Evolutionary conservation across 768 basidiomycete species (phyloP).

Genomic region (Termitomyces sp.): DNA sequence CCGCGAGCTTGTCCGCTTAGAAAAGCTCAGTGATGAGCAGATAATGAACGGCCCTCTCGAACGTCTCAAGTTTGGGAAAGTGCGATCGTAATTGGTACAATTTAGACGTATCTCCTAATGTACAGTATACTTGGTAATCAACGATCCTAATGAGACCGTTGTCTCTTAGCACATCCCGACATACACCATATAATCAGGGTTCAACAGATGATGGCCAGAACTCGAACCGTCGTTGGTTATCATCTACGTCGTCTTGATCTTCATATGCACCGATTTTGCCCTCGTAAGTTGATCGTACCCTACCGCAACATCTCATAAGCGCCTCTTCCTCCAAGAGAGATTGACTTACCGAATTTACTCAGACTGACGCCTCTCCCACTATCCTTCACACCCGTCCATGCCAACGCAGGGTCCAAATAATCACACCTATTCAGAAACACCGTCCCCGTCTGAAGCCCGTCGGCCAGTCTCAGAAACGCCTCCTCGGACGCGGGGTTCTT

Average conservation of each 20-base stretch:
- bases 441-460: slow-evolving; percentile 81
- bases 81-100: slow-evolving; percentile 12
- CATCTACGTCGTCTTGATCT: slow-evolving; percentile 48
- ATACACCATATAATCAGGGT: not conserved
- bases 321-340: not conserved
- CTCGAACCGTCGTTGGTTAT: not conserved
- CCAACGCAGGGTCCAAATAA: slow-evolving; percentile 85
- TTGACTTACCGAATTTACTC: slow-evolving; percentile 73
- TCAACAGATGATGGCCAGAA: not conserved
- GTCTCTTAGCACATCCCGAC: not conserved
- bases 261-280: slow-evolving; percentile 80
- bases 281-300: slow-evolving; percentile 85
- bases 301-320: slow-evolving; percentile 18
- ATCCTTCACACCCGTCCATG: slow-evolving; percentile 94
- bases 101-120: not conserved
- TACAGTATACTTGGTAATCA: not conserved
- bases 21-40: slow-evolving; percentile 40
- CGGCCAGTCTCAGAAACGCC: slow-evolving; percentile 63
- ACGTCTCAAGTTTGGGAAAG: slow-evolving; percentile 33
- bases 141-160: not conserved
- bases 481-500: slow-evolving; percentile 54
- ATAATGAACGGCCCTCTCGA: slow-evolving; percentile 33
- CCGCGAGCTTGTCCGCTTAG: slow-evolving; percentile 66
- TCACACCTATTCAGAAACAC: slow-evolving; percentile 95
- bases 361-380: slow-evolving; percentile 89